phyloP scores from a whole-genome alignment of 75 land plant species.

The Pinus tabuliformis region DNA sequence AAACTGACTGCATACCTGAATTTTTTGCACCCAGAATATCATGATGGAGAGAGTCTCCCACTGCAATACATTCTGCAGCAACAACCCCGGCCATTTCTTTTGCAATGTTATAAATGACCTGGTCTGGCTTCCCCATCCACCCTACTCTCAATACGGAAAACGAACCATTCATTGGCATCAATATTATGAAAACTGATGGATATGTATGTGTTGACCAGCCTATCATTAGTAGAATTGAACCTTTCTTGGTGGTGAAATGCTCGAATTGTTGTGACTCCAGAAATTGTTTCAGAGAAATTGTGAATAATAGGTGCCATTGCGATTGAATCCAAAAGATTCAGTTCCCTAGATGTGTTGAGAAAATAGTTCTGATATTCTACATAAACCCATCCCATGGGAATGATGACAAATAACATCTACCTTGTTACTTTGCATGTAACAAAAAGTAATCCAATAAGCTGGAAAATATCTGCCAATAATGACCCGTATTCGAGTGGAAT shows the following conservation, averaged over 20 bases:
- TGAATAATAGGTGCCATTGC: slow-evolving; percentile 21
- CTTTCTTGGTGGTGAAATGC: slow-evolving; percentile 64
- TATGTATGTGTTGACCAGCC: slow-evolving; percentile 58
- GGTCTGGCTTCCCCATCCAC: too few species aligned
- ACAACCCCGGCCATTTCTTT: too few species aligned
- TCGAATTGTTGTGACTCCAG: slow-evolving; percentile 79
- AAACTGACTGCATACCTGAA: too few species aligned
- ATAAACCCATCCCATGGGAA: slow-evolving; percentile 15
- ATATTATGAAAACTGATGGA: slow-evolving; percentile 57
- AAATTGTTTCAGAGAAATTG: slow-evolving; percentile 65
- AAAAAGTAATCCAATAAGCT: background rate
- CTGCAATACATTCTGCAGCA: too few species aligned
- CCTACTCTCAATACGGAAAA: slow-evolving; percentile 55
- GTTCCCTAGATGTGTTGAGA: slow-evolving; percentile 16
- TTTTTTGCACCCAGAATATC: too few species aligned
- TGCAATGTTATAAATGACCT: too few species aligned
- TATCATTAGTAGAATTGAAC: slow-evolving; percentile 42
- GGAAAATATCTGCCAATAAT: slow-evolving; percentile 14
- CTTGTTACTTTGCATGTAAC: too few species aligned
- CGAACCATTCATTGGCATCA: slow-evolving; percentile 79
- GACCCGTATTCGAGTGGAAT: slow-evolving; percentile 17
- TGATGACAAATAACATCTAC: too few species aligned
- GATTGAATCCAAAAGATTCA: too few species aligned
- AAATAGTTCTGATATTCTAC: slow-evolving; percentile 18
- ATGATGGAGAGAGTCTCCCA: too few species aligned